These are phyloP conservation scores for Lentithecium fluviatile DNA, from an alignment of 495 filamentous ascomycete species.

Conservation along the genomic window DNA sequence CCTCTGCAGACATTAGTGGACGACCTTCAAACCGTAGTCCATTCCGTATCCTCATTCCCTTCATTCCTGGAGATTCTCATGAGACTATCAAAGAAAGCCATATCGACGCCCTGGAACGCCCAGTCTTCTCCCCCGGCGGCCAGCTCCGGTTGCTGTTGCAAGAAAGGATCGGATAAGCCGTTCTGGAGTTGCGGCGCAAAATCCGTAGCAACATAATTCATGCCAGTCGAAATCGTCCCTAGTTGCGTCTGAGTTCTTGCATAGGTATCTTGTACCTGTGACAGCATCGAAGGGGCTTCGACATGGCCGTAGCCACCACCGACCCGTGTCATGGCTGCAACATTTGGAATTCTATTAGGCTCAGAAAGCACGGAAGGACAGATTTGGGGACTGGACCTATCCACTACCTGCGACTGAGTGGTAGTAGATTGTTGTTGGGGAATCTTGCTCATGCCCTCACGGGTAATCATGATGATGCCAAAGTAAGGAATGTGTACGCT, in stretches of 20 bases:
- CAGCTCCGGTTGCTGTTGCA: constrained; percentile 29
- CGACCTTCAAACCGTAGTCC: no score
- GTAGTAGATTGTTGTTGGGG: constrained; percentile 6
- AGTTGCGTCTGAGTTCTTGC: constrained; percentile 4
- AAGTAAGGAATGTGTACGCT: constrained; percentile 44
- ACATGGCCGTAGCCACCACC: background rate
- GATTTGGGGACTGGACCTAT: background rate
- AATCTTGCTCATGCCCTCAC: constrained; percentile 25
- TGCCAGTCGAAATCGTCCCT: background rate
- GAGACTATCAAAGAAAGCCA: constrained; percentile 46
- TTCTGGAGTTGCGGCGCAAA: no score
- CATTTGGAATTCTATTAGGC: background rate
- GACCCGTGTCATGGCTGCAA: background rate
- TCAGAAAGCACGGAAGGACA: background rate
- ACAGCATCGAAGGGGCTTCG: constrained; percentile 3
- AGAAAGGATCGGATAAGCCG: constrained; percentile 1
- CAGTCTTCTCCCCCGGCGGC: constrained; percentile 21
- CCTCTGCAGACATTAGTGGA: no score
- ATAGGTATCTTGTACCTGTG: constrained; percentile 3
- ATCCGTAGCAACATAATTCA: no score
- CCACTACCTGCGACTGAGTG: background rate
- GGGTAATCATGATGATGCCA: constrained; percentile 38
- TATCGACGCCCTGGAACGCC: constrained; percentile 47
- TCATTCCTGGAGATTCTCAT: constrained; percentile 28
- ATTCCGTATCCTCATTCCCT: background rate